Evolutionary conservation across 768 basidiomycete genomes (phyloP).

Genomic region (Tylopilus subfusipes): DNA sequence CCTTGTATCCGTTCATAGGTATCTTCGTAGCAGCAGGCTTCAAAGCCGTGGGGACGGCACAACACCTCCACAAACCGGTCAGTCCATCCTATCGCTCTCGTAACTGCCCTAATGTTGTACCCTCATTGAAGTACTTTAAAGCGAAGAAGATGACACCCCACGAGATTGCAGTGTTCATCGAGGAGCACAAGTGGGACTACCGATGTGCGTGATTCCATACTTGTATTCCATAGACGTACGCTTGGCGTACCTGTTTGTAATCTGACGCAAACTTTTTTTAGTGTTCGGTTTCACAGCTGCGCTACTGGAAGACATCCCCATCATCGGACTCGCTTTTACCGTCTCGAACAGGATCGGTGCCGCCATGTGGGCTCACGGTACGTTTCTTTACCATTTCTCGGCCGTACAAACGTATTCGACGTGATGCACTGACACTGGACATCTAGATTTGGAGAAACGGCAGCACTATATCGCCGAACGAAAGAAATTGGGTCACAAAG

Average conservation of each 20-base stretch:
- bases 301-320: conserved; percentile 75
- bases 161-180: conserved; percentile 73
- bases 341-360: conserved; percentile 88
- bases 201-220: conserved; percentile 43
- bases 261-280: conserved; percentile 24
- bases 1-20: conserved; percentile 69
- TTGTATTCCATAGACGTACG: neutral
- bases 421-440: neutral
- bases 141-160: conserved; percentile 75
- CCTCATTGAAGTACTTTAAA: conserved; percentile 63
- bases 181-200: conserved; percentile 90
- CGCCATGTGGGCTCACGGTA: conserved; percentile 91
- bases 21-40: conserved; percentile 58
- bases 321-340: conserved; percentile 77
- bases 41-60: conserved; percentile 64
- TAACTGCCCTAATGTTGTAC: neutral
- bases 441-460: conserved; percentile 59
- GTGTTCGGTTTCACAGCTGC: conserved; percentile 86
- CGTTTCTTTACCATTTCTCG: conserved; percentile 7
- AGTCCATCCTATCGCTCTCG: conserved; percentile 16
- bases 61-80: conserved; percentile 66
- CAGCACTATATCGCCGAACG: conserved; percentile 44
- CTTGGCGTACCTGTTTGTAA: neutral
- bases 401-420: neutral
- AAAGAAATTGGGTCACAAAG: neutral